Evolutionary conservation across 768 basidiomycete genomes (phyloP).

Genomic region (Cystobasidium onofrii): DNA sequence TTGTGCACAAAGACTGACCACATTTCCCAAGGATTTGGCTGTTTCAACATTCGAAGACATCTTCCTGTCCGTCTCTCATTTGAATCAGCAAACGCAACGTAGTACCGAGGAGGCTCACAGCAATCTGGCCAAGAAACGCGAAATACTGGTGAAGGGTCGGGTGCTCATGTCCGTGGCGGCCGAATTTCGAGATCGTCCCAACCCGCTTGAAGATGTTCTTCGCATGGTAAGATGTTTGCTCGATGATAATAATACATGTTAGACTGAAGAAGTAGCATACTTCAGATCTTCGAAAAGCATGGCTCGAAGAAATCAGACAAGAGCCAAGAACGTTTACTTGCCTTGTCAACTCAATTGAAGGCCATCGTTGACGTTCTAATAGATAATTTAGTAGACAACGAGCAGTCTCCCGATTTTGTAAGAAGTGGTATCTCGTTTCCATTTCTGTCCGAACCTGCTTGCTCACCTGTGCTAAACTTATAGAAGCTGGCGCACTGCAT

Average conservation of each 20-base stretch:
- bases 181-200: slow-evolving; percentile 72
- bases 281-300: slow-evolving; percentile 56
- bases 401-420: slow-evolving; percentile 61
- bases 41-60: slow-evolving; percentile 81
- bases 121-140: neutral
- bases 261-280: slow-evolving; percentile 2
- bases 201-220: slow-evolving; percentile 72
- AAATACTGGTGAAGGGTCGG: neutral
- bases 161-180: slow-evolving; percentile 79
- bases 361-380: slow-evolving; percentile 79
- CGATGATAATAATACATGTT: neutral
- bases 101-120: neutral
- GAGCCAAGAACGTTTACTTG: slow-evolving; percentile 49
- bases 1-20: no score
- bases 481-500: slow-evolving; percentile 78
- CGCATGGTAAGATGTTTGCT: slow-evolving; percentile 51
- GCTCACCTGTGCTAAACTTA: neutral
- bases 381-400: slow-evolving; percentile 78
- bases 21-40: slow-evolving; percentile 81
- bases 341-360: slow-evolving; percentile 60
- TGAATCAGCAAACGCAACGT: neutral
- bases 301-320: slow-evolving; percentile 50
- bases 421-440: slow-evolving; percentile 51
- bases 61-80: slow-evolving; percentile 56
- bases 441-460: neutral